Evolutionary conservation across 2,329 filamentous ascomycete genomes (phyloP).

Genomic region (Trichoderma hamatum): DNA sequence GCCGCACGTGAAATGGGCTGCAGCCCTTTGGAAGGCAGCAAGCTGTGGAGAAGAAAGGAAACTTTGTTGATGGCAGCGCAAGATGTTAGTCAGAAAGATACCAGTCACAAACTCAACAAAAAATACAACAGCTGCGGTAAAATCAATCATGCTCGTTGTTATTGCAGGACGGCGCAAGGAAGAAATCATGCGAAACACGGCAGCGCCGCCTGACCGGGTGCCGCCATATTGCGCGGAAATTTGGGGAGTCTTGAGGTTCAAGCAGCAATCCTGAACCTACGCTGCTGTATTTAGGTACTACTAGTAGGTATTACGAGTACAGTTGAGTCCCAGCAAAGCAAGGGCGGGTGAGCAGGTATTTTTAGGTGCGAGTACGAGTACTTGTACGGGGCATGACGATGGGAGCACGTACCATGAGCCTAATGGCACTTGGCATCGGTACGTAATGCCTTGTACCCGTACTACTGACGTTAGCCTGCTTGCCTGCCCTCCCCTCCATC

Average conservation of each 20-base stretch:
- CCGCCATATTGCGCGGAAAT: slow-evolving; percentile 10
- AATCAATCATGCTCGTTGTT: background rate
- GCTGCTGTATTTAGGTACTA: too few species aligned
- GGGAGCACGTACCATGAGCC: background rate
- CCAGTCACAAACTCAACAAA: slow-evolving; percentile 4
- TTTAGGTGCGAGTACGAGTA: background rate
- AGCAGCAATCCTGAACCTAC: background rate
- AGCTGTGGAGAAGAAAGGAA: slow-evolving; percentile 5
- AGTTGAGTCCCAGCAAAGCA: background rate
- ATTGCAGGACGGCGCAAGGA: slow-evolving; percentile 19
- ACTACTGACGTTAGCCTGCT: background rate
- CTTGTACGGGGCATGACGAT: background rate
- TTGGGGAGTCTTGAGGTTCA: slow-evolving; percentile 4
- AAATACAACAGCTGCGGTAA: background rate
- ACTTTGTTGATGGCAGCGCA: background rate
- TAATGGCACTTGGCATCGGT: background rate
- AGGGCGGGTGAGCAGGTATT: background rate
- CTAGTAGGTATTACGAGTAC: background rate
- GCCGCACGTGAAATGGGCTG: slow-evolving; percentile 20
- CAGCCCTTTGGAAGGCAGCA: slow-evolving; percentile 4
- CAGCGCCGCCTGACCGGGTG: slow-evolving; percentile 15
- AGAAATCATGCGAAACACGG: slow-evolving; percentile 25
- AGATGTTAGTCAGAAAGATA: background rate
- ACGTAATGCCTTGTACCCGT: background rate
- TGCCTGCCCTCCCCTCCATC: background rate